phyloP scores from a whole-genome alignment of 495 filamentous ascomycete genomes.

The Penicillium antarcticum region DNA sequence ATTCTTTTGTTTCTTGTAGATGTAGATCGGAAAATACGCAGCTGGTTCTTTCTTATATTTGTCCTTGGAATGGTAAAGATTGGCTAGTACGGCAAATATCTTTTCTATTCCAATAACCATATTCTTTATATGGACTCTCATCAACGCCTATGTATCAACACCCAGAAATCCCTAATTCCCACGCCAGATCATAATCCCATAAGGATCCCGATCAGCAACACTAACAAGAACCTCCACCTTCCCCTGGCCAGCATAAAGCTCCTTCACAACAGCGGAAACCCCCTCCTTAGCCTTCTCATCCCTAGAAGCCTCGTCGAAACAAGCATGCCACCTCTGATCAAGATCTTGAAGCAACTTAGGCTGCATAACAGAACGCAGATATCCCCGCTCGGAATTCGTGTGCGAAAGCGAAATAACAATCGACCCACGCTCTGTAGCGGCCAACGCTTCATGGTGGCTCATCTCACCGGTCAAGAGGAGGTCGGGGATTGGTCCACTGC shows the following conservation, averaged over 20 bases:
- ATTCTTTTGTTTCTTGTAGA: no score
- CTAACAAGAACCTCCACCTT: slow-evolving; percentile 68
- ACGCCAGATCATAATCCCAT: slow-evolving; percentile 59
- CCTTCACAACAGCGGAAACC: slow-evolving; percentile 30
- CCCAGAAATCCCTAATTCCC: slow-evolving; percentile 14
- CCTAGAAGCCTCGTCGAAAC: slow-evolving; percentile 35
- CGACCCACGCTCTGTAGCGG: slow-evolving; percentile 83
- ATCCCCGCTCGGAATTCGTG: slow-evolving; percentile 85
- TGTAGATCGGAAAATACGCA: neutral
- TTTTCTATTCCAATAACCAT: no score
- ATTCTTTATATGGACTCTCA: no score
- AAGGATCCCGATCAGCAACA: slow-evolving; percentile 75
- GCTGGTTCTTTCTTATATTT: no score
- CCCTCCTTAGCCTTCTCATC: slow-evolving; percentile 20
- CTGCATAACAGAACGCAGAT: slow-evolving; percentile 67
- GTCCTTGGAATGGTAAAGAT: no score
- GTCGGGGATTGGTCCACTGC: slow-evolving; percentile 57
- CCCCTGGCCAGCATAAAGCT: slow-evolving; percentile 43
- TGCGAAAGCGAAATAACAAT: slow-evolving; percentile 84
- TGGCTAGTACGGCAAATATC: no score
- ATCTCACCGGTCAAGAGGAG: slow-evolving; percentile 89
- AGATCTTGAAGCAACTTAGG: slow-evolving; percentile 57
- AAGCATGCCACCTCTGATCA: slow-evolving; percentile 47
- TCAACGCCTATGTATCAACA: no score
- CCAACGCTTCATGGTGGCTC: slow-evolving; percentile 85